Evolutionary conservation across 176 grass and related monocot genomes (phyloP).

Genomic region (Puya raimondii): DNA sequence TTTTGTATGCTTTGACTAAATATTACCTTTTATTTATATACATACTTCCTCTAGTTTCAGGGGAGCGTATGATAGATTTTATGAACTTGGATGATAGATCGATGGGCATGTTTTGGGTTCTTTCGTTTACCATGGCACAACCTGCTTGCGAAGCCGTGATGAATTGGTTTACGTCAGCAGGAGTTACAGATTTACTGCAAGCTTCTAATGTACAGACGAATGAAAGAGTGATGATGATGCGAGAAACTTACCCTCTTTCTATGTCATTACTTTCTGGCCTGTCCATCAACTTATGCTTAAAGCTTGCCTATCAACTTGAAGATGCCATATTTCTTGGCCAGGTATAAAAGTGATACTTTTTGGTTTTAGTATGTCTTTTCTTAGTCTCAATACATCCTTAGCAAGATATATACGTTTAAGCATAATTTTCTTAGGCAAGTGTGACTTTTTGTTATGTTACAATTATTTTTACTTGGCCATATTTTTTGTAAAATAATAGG

Average conservation of each 20-base stretch:
- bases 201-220: constrained; percentile 71
- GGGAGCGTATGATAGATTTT: constrained; percentile 88
- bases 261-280: constrained; percentile 92
- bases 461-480: too few species aligned
- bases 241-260: constrained; percentile 81
- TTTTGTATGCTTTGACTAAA: background rate
- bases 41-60: constrained; percentile 38
- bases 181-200: constrained; percentile 66
- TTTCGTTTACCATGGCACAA: constrained; percentile 93
- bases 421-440: background rate
- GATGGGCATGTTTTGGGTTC: constrained; percentile 99
- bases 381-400: background rate
- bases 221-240: constrained; percentile 77
- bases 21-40: background rate
- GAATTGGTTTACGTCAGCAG: constrained; percentile 88
- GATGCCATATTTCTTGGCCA: constrained; percentile 96
- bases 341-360: constrained; percentile 32
- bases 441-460: too few species aligned
- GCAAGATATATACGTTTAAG: background rate
- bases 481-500: too few species aligned
- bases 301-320: constrained; percentile 93
- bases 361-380: background rate
- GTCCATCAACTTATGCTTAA: constrained; percentile 93
- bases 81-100: constrained; percentile 81
- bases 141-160: constrained; percentile 90